Percentiles rank a stretch among this genome's conserved stretches.
Conservation (phyloP, 768 basidiomycete species). For the Daedalea quercina region DNA sequence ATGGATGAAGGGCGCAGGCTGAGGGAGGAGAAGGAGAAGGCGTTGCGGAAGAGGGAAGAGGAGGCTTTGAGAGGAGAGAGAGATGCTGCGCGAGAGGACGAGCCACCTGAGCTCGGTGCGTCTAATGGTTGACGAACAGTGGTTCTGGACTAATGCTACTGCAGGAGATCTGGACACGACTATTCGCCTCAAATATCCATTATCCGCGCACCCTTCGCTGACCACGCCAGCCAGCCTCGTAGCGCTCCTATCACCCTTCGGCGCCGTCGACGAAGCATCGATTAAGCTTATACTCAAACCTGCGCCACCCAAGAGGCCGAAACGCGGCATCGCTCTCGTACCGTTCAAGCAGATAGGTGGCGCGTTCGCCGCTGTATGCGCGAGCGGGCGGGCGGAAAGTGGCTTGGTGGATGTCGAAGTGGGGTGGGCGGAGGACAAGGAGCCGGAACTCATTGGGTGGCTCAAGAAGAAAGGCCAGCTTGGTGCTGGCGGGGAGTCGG, state of each 20-base stretch:
- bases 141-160: too few species aligned
- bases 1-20: conserved; percentile 68
- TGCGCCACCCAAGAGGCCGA: conserved; percentile 48
- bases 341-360: conserved; percentile 72
- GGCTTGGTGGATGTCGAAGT: conserved; percentile 61
- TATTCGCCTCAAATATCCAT: conserved; percentile 60
- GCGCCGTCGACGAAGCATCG: conserved; percentile 52
- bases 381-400: conserved; percentile 41
- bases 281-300: conserved; percentile 66
- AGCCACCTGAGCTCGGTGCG: conserved; percentile 51
- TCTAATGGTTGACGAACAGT: not conserved
- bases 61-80: conserved; percentile 29
- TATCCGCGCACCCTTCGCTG: conserved; percentile 52
- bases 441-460: conserved; percentile 69
- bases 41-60: conserved; percentile 37
- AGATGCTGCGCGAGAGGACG: conserved; percentile 34
- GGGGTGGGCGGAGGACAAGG: conserved; percentile 66
- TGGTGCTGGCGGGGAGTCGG: not conserved
- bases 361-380: conserved; percentile 72
- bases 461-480: conserved; percentile 41
- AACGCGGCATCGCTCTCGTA: conserved; percentile 63
- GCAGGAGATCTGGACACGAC: conserved; percentile 68
- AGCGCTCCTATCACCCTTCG: conserved; percentile 51
- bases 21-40: conserved; percentile 60
- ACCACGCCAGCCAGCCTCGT: conserved; percentile 43